Evolutionary conservation across 2,329 filamentous ascomycete species (phyloP).

Genomic region (Lachnellula occidentalis): DNA sequence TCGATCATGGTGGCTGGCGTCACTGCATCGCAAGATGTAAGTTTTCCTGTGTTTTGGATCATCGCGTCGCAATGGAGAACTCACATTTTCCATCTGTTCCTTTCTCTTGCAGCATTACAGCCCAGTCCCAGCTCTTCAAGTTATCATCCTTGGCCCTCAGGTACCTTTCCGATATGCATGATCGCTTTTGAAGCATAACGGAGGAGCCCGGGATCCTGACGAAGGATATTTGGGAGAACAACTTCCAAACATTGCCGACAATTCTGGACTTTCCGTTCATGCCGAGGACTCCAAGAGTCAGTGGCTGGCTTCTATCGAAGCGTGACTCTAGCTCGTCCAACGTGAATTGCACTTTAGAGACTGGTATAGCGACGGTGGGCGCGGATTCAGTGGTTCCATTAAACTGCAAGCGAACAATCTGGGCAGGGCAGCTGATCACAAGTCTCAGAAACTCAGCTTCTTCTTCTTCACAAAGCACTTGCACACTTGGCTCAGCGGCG

Average conservation of each 20-base stretch:
- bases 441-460: slow-evolving; percentile 10
- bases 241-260: slow-evolving; percentile 32
- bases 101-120: slow-evolving; percentile 27
- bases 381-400: slow-evolving; percentile 17
- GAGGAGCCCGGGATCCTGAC: slow-evolving; percentile 36
- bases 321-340: slow-evolving; percentile 29
- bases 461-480: slow-evolving; percentile 14
- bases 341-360: slow-evolving; percentile 19
- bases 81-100: slow-evolving; percentile 14
- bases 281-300: slow-evolving; percentile 33
- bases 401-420: slow-evolving; percentile 30
- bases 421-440: slow-evolving; percentile 21
- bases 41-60: neutral
- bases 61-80: neutral
- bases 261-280: slow-evolving; percentile 37
- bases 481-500: slow-evolving; percentile 5
- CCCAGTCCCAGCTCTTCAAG: slow-evolving; percentile 26
- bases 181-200: slow-evolving; percentile 34
- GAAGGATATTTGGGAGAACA: slow-evolving; percentile 29
- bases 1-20: slow-evolving; percentile 39
- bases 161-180: slow-evolving; percentile 1
- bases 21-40: slow-evolving; percentile 13
- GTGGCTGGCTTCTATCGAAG: slow-evolving; percentile 27
- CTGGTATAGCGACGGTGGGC: slow-evolving; percentile 19
- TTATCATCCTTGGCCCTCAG: neutral